These are phyloP conservation scores for Spergularia azorica DNA, from an alignment of 179 eudicot genomes.

Conservation along the genomic window DNA sequence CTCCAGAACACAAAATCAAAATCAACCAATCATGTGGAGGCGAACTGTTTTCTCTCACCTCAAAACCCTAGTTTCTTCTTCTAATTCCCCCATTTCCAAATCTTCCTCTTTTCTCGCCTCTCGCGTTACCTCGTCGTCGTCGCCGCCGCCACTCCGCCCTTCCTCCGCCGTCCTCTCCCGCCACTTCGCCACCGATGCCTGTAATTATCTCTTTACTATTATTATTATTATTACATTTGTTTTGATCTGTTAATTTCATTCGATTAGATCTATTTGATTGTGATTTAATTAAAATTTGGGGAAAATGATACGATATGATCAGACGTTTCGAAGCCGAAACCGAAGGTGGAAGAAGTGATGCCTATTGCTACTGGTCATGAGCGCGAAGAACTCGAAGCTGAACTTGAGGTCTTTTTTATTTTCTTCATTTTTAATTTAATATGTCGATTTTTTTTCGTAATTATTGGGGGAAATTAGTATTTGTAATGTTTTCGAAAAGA, in stretches of 20 bases:
- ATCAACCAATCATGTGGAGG: slow-evolving; percentile 60
- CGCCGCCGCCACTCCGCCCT: slow-evolving; percentile 18
- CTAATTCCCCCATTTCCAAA: slow-evolving; percentile 33
- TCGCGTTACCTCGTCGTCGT: slow-evolving; percentile 22
- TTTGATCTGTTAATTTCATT: slow-evolving; percentile 3
- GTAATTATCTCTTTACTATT: slow-evolving; percentile 27
- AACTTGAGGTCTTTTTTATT: slow-evolving; percentile 44
- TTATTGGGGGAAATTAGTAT: neutral
- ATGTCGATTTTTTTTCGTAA: neutral
- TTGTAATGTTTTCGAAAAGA: neutral
- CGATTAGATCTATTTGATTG: neutral
- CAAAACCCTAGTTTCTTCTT: slow-evolving; percentile 40
- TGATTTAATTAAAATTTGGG: too few species aligned
- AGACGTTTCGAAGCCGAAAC: slow-evolving; percentile 44
- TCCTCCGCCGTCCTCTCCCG: slow-evolving; percentile 39
- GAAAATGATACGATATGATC: neutral
- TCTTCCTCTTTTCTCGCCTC: slow-evolving; percentile 23
- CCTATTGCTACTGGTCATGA: slow-evolving; percentile 97
- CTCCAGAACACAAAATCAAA: neutral
- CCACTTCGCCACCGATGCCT: slow-evolving; percentile 44
- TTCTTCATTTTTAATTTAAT: neutral
- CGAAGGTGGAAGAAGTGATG: slow-evolving; percentile 71
- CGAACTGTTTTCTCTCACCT: slow-evolving; percentile 46
- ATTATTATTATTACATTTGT: neutral
- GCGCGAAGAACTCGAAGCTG: slow-evolving; percentile 88